These are phyloP conservation scores for Polyplosphaeria fusca DNA, from an alignment of 495 filamentous ascomycete species.

Conservation along the genomic window DNA sequence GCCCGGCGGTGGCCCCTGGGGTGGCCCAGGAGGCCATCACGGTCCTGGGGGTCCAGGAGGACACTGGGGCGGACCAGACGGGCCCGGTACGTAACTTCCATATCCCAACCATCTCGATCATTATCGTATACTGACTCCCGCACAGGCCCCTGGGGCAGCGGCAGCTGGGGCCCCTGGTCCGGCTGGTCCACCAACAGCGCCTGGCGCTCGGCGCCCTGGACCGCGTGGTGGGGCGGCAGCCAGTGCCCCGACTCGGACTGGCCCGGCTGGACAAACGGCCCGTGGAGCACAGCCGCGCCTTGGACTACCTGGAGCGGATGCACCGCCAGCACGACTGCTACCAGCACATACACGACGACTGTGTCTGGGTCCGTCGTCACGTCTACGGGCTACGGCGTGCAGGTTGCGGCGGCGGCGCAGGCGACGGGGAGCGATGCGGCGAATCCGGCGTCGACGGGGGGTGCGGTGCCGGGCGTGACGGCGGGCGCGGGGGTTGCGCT, in stretches of 20 bases:
- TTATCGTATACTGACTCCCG: no score
- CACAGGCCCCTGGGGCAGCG: slow-evolving; percentile 16
- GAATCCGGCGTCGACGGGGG: not conserved
- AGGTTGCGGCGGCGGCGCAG: slow-evolving; percentile 31
- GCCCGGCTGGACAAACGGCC: slow-evolving; percentile 38
- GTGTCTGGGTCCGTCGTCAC: slow-evolving; percentile 26
- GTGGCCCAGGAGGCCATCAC: not conserved
- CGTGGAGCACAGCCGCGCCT: slow-evolving; percentile 35
- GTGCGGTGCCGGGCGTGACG: slow-evolving; percentile 14
- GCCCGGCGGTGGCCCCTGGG: slow-evolving; percentile 22
- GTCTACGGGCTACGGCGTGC: slow-evolving; percentile 32
- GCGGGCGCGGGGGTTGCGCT: slow-evolving; percentile 12
- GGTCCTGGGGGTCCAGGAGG: not conserved
- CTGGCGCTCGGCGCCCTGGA: slow-evolving; percentile 38
- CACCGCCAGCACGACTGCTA: slow-evolving; percentile 35
- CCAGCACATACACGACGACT: slow-evolving; percentile 33
- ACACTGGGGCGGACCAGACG: slow-evolving; percentile 4
- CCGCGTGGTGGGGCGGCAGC: slow-evolving; percentile 36
- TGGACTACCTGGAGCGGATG: slow-evolving; percentile 41
- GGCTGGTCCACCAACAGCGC: slow-evolving; percentile 16
- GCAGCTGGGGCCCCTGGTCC: slow-evolving; percentile 33
- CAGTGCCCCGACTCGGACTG: slow-evolving; percentile 37
- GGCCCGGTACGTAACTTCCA: no score
- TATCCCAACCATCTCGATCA: slow-evolving; percentile 4
- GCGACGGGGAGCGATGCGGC: not conserved